These are phyloP conservation scores for Flueggea neowawraea DNA, from an alignment of 441 rosid species.

Conservation along the genomic window DNA sequence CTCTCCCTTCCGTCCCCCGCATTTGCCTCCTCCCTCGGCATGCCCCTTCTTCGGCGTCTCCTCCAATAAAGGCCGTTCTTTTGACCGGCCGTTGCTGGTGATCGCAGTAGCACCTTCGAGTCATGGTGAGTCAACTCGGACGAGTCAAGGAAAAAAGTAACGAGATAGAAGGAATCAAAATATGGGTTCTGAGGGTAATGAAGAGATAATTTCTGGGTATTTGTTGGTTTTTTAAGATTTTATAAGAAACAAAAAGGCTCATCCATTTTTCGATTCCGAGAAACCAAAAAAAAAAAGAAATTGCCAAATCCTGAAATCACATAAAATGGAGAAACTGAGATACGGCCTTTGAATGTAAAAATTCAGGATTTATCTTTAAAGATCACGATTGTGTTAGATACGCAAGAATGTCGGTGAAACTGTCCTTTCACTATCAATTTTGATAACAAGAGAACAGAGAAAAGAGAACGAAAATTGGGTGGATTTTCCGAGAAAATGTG, in stretches of 20 bases:
- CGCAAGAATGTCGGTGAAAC: too few species aligned
- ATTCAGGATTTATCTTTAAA: too few species aligned
- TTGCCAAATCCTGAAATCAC: too few species aligned
- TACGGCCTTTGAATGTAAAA: too few species aligned
- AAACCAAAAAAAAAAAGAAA: too few species aligned
- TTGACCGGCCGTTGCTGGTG: slow-evolving; percentile 16
- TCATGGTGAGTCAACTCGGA: slow-evolving; percentile 19
- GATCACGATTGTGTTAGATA: too few species aligned
- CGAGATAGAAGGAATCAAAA: neutral
- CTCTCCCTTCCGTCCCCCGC: neutral
- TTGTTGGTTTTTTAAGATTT: neutral
- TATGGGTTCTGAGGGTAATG: neutral
- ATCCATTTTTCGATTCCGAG: too few species aligned
- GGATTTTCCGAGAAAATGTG: too few species aligned
- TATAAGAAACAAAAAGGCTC: neutral
- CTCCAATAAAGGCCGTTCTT: slow-evolving; percentile 11
- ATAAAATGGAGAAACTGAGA: too few species aligned
- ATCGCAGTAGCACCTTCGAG: slow-evolving; percentile 17
- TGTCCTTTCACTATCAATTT: too few species aligned
- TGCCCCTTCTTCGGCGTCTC: slow-evolving; percentile 7
- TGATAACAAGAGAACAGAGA: too few species aligned
- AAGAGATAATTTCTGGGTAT: neutral
- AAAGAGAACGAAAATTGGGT: neutral
- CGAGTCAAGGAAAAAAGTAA: neutral
- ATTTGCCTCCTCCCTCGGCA: neutral